A percentile compares a stretch with the other conserved stretches of the same genome.
These are phyloP conservation scores for Nevesoporus exiguus DNA, from an alignment of 768 basidiomycete species.

Conservation along the genomic window DNA sequence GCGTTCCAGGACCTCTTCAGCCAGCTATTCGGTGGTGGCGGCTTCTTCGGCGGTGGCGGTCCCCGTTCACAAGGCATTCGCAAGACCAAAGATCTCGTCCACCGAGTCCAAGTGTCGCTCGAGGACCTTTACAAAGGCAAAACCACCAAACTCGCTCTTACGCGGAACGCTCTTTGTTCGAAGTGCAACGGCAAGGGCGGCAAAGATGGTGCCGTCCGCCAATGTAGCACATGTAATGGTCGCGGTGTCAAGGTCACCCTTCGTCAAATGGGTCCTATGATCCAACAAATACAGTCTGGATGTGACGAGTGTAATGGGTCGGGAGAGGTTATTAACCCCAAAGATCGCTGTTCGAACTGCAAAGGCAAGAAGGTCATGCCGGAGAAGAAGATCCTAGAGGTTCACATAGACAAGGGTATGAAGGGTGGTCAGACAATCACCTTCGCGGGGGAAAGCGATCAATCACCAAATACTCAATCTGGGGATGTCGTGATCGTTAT, in stretches of 20 bases:
- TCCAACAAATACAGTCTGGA: constrained; percentile 95
- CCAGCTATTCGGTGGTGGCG: constrained; percentile 87
- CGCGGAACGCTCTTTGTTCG: constrained; percentile 88
- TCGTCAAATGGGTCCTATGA: constrained; percentile 99
- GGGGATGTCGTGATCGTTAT: constrained; percentile 95
- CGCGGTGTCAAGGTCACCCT: constrained; percentile 89
- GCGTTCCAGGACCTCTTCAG: constrained; percentile 82
- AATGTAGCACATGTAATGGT: constrained; percentile 76
- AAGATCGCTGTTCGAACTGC: constrained; percentile 89
- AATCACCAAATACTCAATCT: constrained; percentile 81
- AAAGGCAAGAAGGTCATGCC: constrained; percentile 92
- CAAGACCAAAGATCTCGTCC: constrained; percentile 97
- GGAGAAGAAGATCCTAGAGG: constrained; percentile 96
- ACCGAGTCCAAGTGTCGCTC: constrained; percentile 92
- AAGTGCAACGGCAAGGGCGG: constrained; percentile 97
- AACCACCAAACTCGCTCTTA: constrained; percentile 95
- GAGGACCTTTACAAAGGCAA: constrained; percentile 99
- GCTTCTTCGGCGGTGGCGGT: constrained; percentile 70
- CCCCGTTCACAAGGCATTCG: constrained; percentile 69
- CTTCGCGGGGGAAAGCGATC: constrained; percentile 90
- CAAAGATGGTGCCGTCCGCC: constrained; percentile 90
- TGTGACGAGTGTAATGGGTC: constrained; percentile 92
- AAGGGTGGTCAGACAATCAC: constrained; percentile 87
- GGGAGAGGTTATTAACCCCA: constrained; percentile 93
- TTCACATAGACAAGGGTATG: constrained; percentile 98